A percentile compares a stretch with the other conserved stretches of the same genome.
Conservation (phyloP, 1,284 basidiomycete species). For the Leccinum holopus region DNA sequence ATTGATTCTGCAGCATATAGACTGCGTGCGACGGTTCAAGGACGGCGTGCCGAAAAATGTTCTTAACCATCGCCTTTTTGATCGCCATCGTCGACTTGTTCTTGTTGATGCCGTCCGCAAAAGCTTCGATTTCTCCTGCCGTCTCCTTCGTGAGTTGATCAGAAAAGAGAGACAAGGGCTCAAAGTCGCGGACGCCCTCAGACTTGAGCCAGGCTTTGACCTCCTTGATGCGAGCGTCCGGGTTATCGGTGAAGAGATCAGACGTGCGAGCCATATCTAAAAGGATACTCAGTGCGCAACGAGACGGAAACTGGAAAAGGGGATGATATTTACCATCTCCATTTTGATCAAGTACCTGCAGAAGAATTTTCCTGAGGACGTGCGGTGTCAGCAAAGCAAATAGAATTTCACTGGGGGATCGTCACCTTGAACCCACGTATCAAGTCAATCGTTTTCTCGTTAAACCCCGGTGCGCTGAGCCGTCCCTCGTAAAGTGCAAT, state of each 20-base stretch:
- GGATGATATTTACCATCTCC: constrained; percentile 57
- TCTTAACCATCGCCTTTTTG: constrained; percentile 89
- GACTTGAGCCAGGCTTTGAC: constrained; percentile 85
- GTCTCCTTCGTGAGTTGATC: constrained; percentile 91
- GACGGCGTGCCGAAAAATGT: constrained; percentile 91
- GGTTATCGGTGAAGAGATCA: constrained; percentile 71
- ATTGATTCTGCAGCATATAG: constrained; percentile 88
- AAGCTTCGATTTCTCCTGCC: constrained; percentile 73
- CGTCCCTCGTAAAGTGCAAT: constrained; percentile 91
- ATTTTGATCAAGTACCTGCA: constrained; percentile 55
- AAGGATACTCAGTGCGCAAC: constrained; percentile 8
- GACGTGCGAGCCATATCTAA: constrained; percentile 71
- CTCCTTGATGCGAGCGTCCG: constrained; percentile 73
- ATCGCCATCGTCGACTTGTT: constrained; percentile 62
- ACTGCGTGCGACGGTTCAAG: constrained; percentile 91
- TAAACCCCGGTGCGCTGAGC: constrained; percentile 73
- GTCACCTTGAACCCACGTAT: constrained; percentile 79
- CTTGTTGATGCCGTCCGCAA: constrained; percentile 67
- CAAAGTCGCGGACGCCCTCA: constrained; percentile 87
- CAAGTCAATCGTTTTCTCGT: constrained; percentile 80
- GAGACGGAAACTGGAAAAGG: neutral
- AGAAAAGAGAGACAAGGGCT: constrained; percentile 89
- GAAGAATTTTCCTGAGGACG: constrained; percentile 54
- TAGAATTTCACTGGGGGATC: neutral
- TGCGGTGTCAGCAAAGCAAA: neutral